phyloP scores from a whole-genome alignment of 2,329 filamentous ascomycete genomes.

The Fusarium sp. region DNA sequence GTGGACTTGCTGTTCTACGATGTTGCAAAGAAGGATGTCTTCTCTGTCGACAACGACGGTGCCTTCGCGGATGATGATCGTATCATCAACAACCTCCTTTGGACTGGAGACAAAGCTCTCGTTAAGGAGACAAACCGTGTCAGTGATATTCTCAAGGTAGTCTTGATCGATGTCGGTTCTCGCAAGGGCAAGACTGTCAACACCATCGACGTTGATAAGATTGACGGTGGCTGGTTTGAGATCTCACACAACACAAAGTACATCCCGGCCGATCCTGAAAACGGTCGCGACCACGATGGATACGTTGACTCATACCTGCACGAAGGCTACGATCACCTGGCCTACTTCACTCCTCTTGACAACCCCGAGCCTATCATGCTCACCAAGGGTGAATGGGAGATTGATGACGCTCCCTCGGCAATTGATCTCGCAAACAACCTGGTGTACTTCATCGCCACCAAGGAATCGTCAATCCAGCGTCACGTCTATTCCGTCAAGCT shows the following conservation, averaged over 20 bases:
- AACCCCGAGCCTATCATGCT: constrained; percentile 85
- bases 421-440: constrained; percentile 87
- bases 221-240: constrained; percentile 99
- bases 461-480: constrained; percentile 88
- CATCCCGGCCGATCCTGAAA: constrained; percentile 84
- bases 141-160: constrained; percentile 89
- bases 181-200: constrained; percentile 84
- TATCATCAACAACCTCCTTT: constrained; percentile 92
- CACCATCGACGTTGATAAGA: constrained; percentile 79
- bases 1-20: constrained; percentile 93
- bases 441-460: constrained; percentile 91
- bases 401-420: constrained; percentile 84
- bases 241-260: constrained; percentile 88
- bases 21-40: constrained; percentile 79
- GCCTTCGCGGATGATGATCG: constrained; percentile 86
- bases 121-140: constrained; percentile 95
- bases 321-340: constrained; percentile 89
- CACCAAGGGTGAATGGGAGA: constrained; percentile 92
- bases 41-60: constrained; percentile 81
- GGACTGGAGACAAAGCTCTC: constrained; percentile 87
- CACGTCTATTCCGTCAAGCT: constrained; percentile 93
- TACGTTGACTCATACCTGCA: constrained; percentile 94
- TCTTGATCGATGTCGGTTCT: constrained; percentile 82
- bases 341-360: constrained; percentile 91
- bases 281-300: constrained; percentile 83